Evolutionary conservation across 2,329 filamentous ascomycete species (phyloP).

Genomic region (Alternaria rosae): DNA sequence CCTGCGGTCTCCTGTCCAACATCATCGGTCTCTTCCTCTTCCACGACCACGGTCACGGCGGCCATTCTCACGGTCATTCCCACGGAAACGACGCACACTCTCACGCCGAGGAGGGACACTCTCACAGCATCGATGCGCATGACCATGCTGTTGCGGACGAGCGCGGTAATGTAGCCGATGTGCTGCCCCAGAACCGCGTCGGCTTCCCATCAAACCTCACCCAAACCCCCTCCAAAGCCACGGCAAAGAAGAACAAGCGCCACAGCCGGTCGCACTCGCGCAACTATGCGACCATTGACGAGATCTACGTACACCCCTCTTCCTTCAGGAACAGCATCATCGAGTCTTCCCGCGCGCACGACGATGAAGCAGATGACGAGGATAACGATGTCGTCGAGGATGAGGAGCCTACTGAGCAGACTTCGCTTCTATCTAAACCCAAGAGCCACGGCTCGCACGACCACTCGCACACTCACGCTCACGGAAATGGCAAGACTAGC

Average conservation of each 20-base stretch:
- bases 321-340: conserved; percentile 94
- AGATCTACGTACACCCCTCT: conserved; percentile 84
- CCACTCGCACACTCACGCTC: conserved; percentile 13
- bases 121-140: conserved; percentile 55
- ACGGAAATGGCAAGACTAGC: conserved; percentile 26
- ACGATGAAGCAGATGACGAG: conserved; percentile 63
- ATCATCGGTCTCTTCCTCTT: conserved; percentile 88
- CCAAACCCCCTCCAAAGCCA: conserved; percentile 21
- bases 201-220: conserved; percentile 53
- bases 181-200: conserved; percentile 69
- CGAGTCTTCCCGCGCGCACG: conserved; percentile 72
- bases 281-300: conserved; percentile 65
- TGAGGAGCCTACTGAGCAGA: conserved; percentile 51
- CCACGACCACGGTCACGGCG: conserved; percentile 89
- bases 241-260: conserved; percentile 58
- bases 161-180: conserved; percentile 65
- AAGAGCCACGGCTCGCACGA: conserved; percentile 34
- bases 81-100: conserved; percentile 56
- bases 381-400: conserved; percentile 56
- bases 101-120: conserved; percentile 62
- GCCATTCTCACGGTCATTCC: conserved; percentile 75
- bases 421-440: conserved; percentile 46
- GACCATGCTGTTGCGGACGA: conserved; percentile 62
- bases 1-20: conserved; percentile 84
- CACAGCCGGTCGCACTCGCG: conserved; percentile 67